These are phyloP conservation scores for Hericium rajendrae DNA, from an alignment of 768 basidiomycete genomes.

Conservation along the genomic window DNA sequence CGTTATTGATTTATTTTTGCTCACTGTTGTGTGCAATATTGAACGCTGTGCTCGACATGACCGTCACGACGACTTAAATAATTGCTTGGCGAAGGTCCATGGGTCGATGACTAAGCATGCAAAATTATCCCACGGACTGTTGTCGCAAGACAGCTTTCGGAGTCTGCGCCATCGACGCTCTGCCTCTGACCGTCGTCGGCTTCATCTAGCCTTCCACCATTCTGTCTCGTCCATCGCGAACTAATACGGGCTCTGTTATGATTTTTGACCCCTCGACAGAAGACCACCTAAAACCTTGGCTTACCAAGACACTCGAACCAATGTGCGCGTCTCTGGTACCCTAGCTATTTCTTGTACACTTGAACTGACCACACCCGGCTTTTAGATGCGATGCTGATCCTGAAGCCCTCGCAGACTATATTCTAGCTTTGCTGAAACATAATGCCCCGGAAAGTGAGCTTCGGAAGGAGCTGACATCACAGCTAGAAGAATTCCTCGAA, in stretches of 20 bases:
- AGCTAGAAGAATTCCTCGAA: slow-evolving; percentile 90
- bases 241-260: slow-evolving; percentile 29
- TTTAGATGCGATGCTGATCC: slow-evolving; percentile 94
- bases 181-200: too few species aligned
- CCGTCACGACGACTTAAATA: too few species aligned
- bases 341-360: slow-evolving; percentile 3
- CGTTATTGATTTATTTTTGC: too few species aligned
- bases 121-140: too few species aligned
- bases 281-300: slow-evolving; percentile 75
- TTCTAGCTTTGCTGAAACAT: slow-evolving; percentile 87
- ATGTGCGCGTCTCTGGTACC: slow-evolving; percentile 45
- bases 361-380: slow-evolving; percentile 5
- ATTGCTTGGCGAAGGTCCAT: too few species aligned
- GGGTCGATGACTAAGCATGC: too few species aligned
- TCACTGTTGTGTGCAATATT: too few species aligned
- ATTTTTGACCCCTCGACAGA: slow-evolving; percentile 57
- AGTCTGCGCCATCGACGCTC: too few species aligned
- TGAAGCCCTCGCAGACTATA: slow-evolving; percentile 85
- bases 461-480: slow-evolving; percentile 62
- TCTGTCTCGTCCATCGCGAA: too few species aligned
- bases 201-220: too few species aligned
- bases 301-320: slow-evolving; percentile 80
- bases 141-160: too few species aligned
- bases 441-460: slow-evolving; percentile 78
- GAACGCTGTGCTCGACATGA: too few species aligned